phyloP scores from a whole-genome alignment of 129 eudicot species.

The Oenanthe sinensis region DNA sequence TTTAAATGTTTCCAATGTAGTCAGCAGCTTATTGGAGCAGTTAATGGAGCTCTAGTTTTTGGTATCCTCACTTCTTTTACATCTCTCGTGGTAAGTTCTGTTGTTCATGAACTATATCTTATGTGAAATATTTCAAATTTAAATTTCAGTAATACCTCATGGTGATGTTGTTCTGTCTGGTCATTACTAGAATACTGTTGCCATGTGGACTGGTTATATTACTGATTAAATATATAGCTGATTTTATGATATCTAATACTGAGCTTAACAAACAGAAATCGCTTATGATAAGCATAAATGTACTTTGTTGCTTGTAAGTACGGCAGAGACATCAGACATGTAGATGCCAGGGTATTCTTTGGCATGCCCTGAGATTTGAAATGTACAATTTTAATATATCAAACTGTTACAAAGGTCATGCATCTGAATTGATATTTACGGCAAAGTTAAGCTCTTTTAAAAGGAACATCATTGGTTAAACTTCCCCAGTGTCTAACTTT shows the following conservation, averaged over 20 bases:
- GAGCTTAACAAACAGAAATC: neutral
- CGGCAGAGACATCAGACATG: neutral
- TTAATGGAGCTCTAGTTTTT: constrained; percentile 70
- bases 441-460: too few relatives aligned
- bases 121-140: neutral
- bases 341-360: neutral
- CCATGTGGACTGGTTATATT: neutral
- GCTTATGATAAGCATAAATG: neutral
- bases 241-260: neutral
- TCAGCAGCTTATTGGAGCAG: constrained; percentile 82
- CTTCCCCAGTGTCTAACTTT: neutral
- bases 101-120: constrained; percentile 9
- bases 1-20: constrained; percentile 36
- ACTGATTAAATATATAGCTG: neutral
- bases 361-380: neutral
- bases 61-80: constrained; percentile 71
- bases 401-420: neutral
- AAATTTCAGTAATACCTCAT: neutral
- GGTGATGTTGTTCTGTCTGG: neutral
- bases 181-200: neutral
- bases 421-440: too few relatives aligned
- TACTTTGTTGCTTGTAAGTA: neutral
- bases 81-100: constrained; percentile 62
- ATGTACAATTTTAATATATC: too few relatives aligned
- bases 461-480: too few relatives aligned